A percentile compares a stretch with the other conserved stretches of the same genome.
Evolutionary conservation across 495 filamentous ascomycete species (phyloP).

Genomic region (Lineolata rhizophorae): DNA sequence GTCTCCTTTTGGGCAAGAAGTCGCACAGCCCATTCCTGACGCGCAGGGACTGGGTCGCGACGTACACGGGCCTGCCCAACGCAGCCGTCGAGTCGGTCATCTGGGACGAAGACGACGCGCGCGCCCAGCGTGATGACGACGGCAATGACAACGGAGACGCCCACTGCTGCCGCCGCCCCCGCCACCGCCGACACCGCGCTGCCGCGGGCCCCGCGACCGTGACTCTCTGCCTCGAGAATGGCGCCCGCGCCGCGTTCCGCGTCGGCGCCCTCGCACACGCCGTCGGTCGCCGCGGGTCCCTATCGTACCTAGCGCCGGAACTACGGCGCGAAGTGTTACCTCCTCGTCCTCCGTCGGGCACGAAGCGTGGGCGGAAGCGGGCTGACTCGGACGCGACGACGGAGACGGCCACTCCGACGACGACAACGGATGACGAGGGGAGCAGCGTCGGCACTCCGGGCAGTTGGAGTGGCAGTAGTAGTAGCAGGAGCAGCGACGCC

Average conservation of each 20-base stretch:
- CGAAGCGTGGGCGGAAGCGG: too few species aligned
- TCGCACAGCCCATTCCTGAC: slow-evolving; percentile 23
- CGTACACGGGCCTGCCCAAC: slow-evolving; percentile 39
- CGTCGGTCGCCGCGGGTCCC: slow-evolving; percentile 35
- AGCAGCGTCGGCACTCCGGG: too few species aligned
- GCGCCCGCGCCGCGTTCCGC: slow-evolving; percentile 21
- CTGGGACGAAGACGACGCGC: slow-evolving; percentile 8
- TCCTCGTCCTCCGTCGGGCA: too few species aligned
- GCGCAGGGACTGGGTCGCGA: slow-evolving; percentile 24
- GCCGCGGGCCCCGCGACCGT: slow-evolving; percentile 15
- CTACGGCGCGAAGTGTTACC: slow-evolving; percentile 31
- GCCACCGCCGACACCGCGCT: too few species aligned
- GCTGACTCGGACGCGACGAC: too few species aligned
- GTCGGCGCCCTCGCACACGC: slow-evolving; percentile 35
- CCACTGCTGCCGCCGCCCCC: too few species aligned
- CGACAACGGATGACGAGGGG: too few species aligned
- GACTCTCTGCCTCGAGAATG: slow-evolving; percentile 25
- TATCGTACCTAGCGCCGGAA: slow-evolving; percentile 28
- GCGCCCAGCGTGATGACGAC: too few species aligned
- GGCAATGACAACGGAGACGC: too few species aligned
- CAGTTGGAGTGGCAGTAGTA: too few species aligned
- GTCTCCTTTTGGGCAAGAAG: slow-evolving; percentile 6
- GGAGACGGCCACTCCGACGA: too few species aligned
- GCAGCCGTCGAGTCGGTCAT: slow-evolving; percentile 26
- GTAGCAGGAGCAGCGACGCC: too few species aligned